Conservation (phyloP, 768 basidiomycete genomes). For the Lentinus brumalis region DNA sequence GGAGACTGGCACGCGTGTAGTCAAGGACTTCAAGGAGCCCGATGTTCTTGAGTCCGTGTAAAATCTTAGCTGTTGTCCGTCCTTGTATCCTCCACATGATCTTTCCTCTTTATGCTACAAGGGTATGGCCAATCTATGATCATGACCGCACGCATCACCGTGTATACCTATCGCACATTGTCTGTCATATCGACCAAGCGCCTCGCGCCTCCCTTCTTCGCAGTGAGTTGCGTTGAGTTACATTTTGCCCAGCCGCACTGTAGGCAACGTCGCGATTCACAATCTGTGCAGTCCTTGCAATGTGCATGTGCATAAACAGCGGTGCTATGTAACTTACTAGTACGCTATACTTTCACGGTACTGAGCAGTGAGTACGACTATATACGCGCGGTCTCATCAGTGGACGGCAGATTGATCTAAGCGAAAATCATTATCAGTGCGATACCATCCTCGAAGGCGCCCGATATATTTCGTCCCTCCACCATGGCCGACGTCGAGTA, state of each 20-base stretch:
- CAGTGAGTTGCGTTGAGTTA: no score
- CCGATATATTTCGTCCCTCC: background rate
- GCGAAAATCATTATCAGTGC: background rate
- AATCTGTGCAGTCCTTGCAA: no score
- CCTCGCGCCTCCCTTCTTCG: no score
- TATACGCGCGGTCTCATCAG: no score
- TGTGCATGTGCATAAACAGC: no score
- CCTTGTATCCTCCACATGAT: conserved; percentile 41
- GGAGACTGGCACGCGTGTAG: conserved; percentile 94
- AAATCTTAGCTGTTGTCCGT: conserved; percentile 40
- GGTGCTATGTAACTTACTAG: no score
- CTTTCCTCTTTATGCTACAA: conserved; percentile 37
- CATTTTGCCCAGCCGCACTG: no score
- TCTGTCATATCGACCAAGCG: background rate
- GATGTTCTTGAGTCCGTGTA: conserved; percentile 91
- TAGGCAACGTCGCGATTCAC: no score
- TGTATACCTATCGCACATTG: conserved; percentile 2
- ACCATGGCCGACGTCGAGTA: conserved; percentile 77
- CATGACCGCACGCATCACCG: conserved; percentile 23
- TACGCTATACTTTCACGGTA: no score
- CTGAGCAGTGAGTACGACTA: no score
- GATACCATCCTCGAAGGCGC: background rate
- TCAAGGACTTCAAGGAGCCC: conserved; percentile 97
- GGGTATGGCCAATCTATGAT: conserved; percentile 43
- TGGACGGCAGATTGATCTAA: no score